Evolutionary conservation across 2,329 filamentous ascomycete genomes (phyloP), one percentile per base, ranked within the genome.

Genomic region (Aspergillus hortae): DNA sequence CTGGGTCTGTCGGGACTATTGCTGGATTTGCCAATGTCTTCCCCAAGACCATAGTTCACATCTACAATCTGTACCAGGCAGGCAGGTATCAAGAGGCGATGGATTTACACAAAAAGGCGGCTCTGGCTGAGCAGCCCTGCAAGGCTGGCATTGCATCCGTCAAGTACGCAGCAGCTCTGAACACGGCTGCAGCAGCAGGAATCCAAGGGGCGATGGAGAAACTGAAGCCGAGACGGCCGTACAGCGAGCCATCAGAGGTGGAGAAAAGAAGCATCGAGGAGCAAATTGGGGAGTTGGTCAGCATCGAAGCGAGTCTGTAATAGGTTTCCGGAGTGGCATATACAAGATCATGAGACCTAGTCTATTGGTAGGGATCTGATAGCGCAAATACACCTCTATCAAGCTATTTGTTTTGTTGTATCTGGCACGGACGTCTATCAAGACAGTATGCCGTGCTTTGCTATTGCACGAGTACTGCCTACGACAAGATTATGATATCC

Each of bases 141-240:
- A 88, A 89, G 69, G 77, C 78, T 9, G 86, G 86, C 5, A 86
- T 89, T 59, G 84, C 84, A 6, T 76, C 77, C 1, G 83, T 81
- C n/a, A 89, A 89, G 70, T 88, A 86, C 63, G 86, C 84, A 0
- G 84, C 83, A 0, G 78, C 82, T 2, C 68, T 83, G 30, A 82
- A 79, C 57, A 82, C 82, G 30, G 86, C 83, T 1, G 76, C 68
- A 51, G 67, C 70, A 46, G 85, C 85, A 1, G 83, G 83, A 0
- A 80, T 89, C 33, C 76, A 81, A 52, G 78, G 77, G 1, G 82
- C 84, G 2, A 78, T 79, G 67, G 74, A 77, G 65, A 80, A 81
- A 67, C 64, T 87, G 67, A 72, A 70, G 65, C 84, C 84, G 0
- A 74, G 85, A 51, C 75, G 77, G 52, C 85, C 86, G n/a, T 88